These are phyloP conservation scores for Dacryopinax spathularia DNA, from an alignment of 768 basidiomycete species.

Conservation along the genomic window DNA sequence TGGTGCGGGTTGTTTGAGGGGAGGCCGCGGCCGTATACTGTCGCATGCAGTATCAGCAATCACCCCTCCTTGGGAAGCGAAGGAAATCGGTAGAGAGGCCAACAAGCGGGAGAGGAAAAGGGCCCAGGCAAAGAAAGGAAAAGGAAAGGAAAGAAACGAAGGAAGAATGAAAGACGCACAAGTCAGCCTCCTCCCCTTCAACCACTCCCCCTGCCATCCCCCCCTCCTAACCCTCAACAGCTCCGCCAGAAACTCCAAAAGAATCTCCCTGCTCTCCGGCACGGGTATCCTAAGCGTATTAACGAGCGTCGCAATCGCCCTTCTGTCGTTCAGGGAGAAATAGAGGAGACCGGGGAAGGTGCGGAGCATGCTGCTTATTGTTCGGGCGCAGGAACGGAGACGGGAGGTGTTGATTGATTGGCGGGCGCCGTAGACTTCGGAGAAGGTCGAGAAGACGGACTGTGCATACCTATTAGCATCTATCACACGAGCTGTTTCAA, in stretches of 20 bases:
- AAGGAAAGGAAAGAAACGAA: not conserved
- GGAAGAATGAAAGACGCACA: constrained; percentile 36
- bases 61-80: constrained; percentile 44
- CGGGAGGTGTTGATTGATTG: not conserved
- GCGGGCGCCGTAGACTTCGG: not conserved
- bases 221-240: constrained; percentile 82
- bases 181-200: constrained; percentile 74
- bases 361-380: constrained; percentile 69
- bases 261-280: constrained; percentile 70
- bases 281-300: constrained; percentile 81
- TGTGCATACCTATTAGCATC: no score
- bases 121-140: no score
- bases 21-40: constrained; percentile 10
- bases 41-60: constrained; percentile 13
- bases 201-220: constrained; percentile 85
- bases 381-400: constrained; percentile 56
- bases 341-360: constrained; percentile 95
- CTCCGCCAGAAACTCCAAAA: constrained; percentile 90
- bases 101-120: no score
- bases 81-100: not conserved
- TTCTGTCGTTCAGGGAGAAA: constrained; percentile 78
- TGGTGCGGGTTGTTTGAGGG: not conserved
- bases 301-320: constrained; percentile 70
- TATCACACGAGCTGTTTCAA: constrained; percentile 19
- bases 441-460: not conserved